Evolutionary conservation across 805 yeast genomes (phyloP).

Genomic region (Kodamaea lidongshanica): DNA sequence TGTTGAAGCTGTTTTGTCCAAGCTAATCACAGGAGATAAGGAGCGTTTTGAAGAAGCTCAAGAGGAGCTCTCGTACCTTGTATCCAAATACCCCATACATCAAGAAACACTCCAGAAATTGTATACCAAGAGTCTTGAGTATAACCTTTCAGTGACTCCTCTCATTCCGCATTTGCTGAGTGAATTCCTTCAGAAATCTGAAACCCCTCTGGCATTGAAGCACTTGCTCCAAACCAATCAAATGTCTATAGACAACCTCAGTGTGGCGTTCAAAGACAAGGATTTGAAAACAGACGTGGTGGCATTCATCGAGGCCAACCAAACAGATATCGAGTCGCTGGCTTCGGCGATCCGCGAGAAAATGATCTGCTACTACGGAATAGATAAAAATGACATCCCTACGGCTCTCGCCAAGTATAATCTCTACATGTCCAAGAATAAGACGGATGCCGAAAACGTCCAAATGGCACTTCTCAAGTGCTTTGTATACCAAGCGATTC

Average conservation of each 20-base stretch:
- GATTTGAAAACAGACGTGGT: conserved; percentile 11
- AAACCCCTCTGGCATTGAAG: too few relatives aligned
- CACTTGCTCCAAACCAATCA: too few relatives aligned
- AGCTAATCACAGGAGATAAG: not conserved
- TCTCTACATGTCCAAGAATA: conserved; percentile 31
- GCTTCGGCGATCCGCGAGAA: conserved; percentile 27
- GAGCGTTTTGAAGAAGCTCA: conserved; percentile 1
- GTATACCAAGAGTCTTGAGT: too few relatives aligned
- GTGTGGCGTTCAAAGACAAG: too few relatives aligned
- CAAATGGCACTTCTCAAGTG: conserved; percentile 37
- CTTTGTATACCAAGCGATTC: conserved; percentile 36
- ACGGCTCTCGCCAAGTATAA: conserved; percentile 34
- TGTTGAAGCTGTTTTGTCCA: conserved; percentile 1
- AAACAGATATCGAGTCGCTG: conserved; percentile 15
- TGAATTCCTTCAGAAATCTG: too few relatives aligned
- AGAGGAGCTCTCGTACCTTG: too few relatives aligned
- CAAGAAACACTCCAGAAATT: not conserved
- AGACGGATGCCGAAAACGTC: conserved; percentile 34
- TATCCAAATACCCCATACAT: too few relatives aligned
- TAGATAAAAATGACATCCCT: conserved; percentile 17
- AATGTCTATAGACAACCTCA: not conserved
- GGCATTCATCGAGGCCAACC: conserved; percentile 15
- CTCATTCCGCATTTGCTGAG: too few relatives aligned
- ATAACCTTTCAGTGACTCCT: too few relatives aligned
- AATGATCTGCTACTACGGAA: conserved; percentile 28